Percentiles rank a stretch among this genome's conserved stretches.
Evolutionary conservation across 139 green algal species (phyloP).

Genomic region (Micractinium sp.): DNA sequence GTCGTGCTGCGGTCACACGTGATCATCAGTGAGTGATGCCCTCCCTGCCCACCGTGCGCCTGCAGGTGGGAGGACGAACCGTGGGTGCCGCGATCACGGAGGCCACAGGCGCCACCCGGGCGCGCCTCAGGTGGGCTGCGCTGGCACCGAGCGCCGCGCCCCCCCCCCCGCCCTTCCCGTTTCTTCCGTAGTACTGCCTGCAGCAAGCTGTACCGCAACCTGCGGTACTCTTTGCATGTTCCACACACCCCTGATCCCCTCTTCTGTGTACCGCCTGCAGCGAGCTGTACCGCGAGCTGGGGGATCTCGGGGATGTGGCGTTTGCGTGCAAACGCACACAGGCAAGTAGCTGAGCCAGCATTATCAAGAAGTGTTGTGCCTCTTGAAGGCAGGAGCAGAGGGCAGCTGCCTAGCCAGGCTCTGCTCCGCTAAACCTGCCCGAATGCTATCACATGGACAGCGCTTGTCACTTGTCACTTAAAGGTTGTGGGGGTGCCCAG

Average conservation of each 20-base stretch:
- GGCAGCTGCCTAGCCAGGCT: no score
- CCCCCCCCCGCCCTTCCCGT: no score
- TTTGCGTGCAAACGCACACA: conserved; percentile 74
- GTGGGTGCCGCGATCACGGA: conserved; percentile 67
- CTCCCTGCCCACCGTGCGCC: not conserved
- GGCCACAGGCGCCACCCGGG: conserved; percentile 60
- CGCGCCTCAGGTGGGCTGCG: conserved; percentile 15
- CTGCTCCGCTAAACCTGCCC: no score
- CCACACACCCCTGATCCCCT: not conserved
- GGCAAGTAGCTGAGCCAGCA: not conserved
- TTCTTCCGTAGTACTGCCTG: not conserved
- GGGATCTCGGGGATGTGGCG: conserved; percentile 88
- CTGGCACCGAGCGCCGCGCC: not conserved
- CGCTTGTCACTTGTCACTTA: no score
- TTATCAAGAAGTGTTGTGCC: not conserved
- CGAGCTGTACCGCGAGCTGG: conserved; percentile 75
- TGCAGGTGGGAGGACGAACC: conserved; percentile 77
- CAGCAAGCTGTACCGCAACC: not conserved
- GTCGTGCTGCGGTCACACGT: not conserved
- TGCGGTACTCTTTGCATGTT: not conserved
- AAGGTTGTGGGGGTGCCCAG: no score
- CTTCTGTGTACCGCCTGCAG: conserved; percentile 50
- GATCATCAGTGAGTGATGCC: not conserved
- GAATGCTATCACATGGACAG: no score
- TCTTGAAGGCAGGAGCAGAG: no score